Evolutionary conservation across 2,329 filamentous ascomycete genomes (phyloP).

Genomic region (Aspergillus awamori): DNA sequence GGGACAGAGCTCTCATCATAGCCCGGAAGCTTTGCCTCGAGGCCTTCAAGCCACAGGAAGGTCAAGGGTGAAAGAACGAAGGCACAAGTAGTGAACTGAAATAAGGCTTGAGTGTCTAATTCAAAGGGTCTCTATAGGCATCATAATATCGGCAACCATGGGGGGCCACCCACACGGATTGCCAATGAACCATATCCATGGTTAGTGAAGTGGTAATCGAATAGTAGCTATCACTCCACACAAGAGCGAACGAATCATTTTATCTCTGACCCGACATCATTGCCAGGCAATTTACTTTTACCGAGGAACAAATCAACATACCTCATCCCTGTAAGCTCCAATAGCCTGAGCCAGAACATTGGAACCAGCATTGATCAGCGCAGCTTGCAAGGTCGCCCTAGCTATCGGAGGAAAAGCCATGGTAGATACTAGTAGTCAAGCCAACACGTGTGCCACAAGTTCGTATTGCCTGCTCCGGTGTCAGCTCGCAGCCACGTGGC

Average conservation of each 20-base stretch:
- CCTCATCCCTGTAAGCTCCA: conserved; percentile 52
- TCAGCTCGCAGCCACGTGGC: conserved; percentile 2
- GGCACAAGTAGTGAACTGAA: conserved; percentile 59
- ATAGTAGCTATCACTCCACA: neutral
- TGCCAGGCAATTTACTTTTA: neutral
- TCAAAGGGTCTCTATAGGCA: conserved; percentile 44
- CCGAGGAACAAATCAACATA: conserved; percentile 28
- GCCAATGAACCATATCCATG: neutral
- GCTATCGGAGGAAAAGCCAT: conserved; percentile 51
- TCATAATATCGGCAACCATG: neutral
- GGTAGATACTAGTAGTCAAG: neutral
- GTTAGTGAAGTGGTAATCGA: neutral
- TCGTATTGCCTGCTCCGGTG: neutral
- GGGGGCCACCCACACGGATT: neutral
- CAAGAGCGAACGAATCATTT: no score
- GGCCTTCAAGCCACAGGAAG: conserved; percentile 60
- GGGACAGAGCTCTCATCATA: conserved; percentile 20
- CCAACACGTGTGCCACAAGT: neutral
- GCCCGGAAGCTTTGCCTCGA: conserved; percentile 58
- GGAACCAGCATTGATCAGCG: conserved; percentile 55
- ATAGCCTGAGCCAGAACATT: conserved; percentile 61
- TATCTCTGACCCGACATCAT: neutral
- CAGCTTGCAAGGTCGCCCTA: conserved; percentile 58
- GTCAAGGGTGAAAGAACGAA: conserved; percentile 60
- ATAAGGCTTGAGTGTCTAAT: conserved; percentile 53